A percentile compares a stretch with the other conserved stretches of the same genome.
phyloP scores from a whole-genome alignment of 2,329 filamentous ascomycete species.

The Alternaria burnsii region DNA sequence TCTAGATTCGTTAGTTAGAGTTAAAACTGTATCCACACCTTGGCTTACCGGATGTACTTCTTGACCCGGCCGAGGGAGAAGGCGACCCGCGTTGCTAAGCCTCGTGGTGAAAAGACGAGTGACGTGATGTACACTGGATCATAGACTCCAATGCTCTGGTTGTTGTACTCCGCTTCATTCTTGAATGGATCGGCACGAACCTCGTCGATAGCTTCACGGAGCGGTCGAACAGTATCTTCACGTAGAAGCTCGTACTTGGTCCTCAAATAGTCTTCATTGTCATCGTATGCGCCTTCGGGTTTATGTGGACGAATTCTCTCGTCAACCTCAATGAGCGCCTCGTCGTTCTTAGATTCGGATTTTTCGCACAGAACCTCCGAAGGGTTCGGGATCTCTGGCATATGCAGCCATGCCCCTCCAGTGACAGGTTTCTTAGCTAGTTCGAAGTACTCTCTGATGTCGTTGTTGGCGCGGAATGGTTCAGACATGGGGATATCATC shows the following conservation, averaged over 20 bases:
- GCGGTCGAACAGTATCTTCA: constrained; percentile 74
- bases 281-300: constrained; percentile 63
- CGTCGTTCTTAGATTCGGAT: constrained; percentile 5
- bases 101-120: constrained; percentile 68
- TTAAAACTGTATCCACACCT: neutral
- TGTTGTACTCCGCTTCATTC: constrained; percentile 61
- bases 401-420: constrained; percentile 40
- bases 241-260: constrained; percentile 79
- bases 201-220: constrained; percentile 71
- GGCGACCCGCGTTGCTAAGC: constrained; percentile 71
- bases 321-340: constrained; percentile 30
- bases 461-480: constrained; percentile 26
- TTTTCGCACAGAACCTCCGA: constrained; percentile 57
- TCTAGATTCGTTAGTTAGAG: neutral
- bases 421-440: constrained; percentile 23
- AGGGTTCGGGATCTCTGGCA: constrained; percentile 64
- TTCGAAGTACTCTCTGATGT: constrained; percentile 40
- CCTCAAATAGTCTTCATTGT: constrained; percentile 71
- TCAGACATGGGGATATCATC: constrained; percentile 25
- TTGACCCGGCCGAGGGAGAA: constrained; percentile 74
- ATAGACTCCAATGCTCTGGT: constrained; percentile 48
- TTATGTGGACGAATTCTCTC: constrained; percentile 40
- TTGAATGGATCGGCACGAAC: constrained; percentile 29
- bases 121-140: constrained; percentile 71
- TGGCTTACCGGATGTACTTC: constrained; percentile 64